Base-by-base conservation (phyloP, 805 yeast species). In the Scheffersomyces coipomensis region DNA sequence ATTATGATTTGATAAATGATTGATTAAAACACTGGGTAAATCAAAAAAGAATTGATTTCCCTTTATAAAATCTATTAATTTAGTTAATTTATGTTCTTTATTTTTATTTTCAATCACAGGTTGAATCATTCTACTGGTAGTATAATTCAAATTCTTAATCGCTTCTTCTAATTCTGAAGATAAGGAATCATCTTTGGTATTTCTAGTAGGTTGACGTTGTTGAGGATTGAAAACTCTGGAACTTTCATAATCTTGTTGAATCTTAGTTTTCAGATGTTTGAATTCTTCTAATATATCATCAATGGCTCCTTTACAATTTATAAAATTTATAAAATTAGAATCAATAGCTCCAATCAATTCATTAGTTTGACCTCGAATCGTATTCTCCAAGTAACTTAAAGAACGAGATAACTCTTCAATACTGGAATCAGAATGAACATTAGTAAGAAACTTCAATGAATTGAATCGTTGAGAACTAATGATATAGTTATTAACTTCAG, bases 81-180 rank as follows among this genome's bases (percentile, higher is more conserved):
- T 55, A 17, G 49, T 30, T 17, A 68, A 46, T 38, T 68, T 69
- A 7, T 39, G 40, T 48, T 67, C 73, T 42, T 58, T 63, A 19
- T 52, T 49, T 38, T 62, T 59, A 39, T 65, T 65, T 26, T 69
- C 74, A 45, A 58, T 51, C 11, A 69, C 63, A 5, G 75, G 75
- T 33, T 73, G 51, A 22, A 69, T 66, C 59, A 66, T 60, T 31
- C 66, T 48, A 6, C 68, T 49, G 0, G 72, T 58, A 1, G 68
- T 54, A 24, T 63, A 46, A 37, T 66, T 68, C 34, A 69, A 49
- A 44, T 66, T 65, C 40, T 66, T 66, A 27, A 69, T 53, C 3
- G 68, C 53, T 34, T 60, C 66, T 46, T 69, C 75, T 26, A 69
- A 52, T 37, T 62, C 71, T 4, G 63, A 48, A 19, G 52, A 51